Conservation (phyloP, 2,329 filamentous ascomycete species). For the Dissoconium aciculare region DNA sequence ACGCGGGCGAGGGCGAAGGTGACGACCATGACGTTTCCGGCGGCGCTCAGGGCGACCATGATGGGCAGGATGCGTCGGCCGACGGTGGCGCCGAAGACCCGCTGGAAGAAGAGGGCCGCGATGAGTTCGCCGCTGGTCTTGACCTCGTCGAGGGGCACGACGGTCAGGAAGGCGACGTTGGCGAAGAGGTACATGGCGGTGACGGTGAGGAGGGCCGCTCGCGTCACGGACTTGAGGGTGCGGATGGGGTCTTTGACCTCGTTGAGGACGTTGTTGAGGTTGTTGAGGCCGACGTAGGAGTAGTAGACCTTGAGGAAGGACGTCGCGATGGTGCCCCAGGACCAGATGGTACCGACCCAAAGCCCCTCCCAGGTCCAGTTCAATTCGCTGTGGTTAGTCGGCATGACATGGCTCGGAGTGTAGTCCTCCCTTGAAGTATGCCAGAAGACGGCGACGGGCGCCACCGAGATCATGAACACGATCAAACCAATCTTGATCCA, state of each 20-base stretch:
- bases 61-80: constrained; percentile 46
- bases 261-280: constrained; percentile 56
- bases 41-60: constrained; percentile 51
- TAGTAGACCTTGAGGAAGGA: constrained; percentile 54
- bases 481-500: constrained; percentile 28
- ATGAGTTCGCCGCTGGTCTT: constrained; percentile 52
- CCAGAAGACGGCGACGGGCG: constrained; percentile 24
- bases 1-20: constrained; percentile 52
- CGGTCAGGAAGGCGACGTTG: constrained; percentile 49
- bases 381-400: constrained; percentile 1
- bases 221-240: constrained; percentile 37
- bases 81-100: constrained; percentile 44
- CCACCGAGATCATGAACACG: constrained; percentile 26
- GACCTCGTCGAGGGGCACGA: constrained; percentile 53
- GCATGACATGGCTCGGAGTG: constrained; percentile 8
- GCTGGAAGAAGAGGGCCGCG: constrained; percentile 51
- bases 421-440: no score
- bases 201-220: constrained; percentile 45
- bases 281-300: constrained; percentile 51
- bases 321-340: constrained; percentile 51
- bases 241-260: constrained; percentile 54
- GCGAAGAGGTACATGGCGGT: constrained; percentile 52
- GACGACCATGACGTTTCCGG: constrained; percentile 59
- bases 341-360: constrained; percentile 34
- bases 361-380: constrained; percentile 13